These are phyloP conservation scores for Nadsonia commutata DNA, from an alignment of 1,139 yeast species.

Conservation along the genomic window DNA sequence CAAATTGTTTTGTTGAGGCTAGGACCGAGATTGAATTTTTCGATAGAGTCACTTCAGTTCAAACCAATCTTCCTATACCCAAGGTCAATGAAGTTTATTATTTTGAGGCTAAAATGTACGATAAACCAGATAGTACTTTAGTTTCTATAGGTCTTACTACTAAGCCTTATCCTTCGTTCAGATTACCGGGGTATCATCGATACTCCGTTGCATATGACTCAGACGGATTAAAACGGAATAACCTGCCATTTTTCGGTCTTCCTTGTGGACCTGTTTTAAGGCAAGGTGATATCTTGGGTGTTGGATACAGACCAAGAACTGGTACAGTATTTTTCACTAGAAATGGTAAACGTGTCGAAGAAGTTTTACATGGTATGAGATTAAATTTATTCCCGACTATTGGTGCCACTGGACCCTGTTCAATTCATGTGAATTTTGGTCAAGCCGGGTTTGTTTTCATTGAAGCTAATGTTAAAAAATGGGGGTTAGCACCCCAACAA, in stretches of 20 bases:
- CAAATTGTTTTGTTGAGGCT: slow-evolving; percentile 47
- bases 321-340: slow-evolving; percentile 84
- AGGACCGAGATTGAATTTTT: slow-evolving; percentile 68
- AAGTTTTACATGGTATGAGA: slow-evolving; percentile 65
- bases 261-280: slow-evolving; percentile 27
- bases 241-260: slow-evolving; percentile 74
- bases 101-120: slow-evolving; percentile 70
- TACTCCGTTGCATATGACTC: slow-evolving; percentile 83
- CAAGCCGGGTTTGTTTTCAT: slow-evolving; percentile 87
- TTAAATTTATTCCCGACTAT: slow-evolving; percentile 77
- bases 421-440: slow-evolving; percentile 74
- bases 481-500: slow-evolving; percentile 73
- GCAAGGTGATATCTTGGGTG: slow-evolving; percentile 85
- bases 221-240: slow-evolving; percentile 65
- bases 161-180: slow-evolving; percentile 77
- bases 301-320: slow-evolving; percentile 67
- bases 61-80: slow-evolving; percentile 80
- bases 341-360: slow-evolving; percentile 78
- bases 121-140: slow-evolving; percentile 39
- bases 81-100: slow-evolving; percentile 77
- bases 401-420: slow-evolving; percentile 68
- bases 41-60: slow-evolving; percentile 45
- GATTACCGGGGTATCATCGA: slow-evolving; percentile 73
- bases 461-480: slow-evolving; percentile 86
- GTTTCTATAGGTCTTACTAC: slow-evolving; percentile 71